Base-by-base conservation (phyloP, 768 basidiomycete genomes). In the Pisolithus marmoratus region DNA sequence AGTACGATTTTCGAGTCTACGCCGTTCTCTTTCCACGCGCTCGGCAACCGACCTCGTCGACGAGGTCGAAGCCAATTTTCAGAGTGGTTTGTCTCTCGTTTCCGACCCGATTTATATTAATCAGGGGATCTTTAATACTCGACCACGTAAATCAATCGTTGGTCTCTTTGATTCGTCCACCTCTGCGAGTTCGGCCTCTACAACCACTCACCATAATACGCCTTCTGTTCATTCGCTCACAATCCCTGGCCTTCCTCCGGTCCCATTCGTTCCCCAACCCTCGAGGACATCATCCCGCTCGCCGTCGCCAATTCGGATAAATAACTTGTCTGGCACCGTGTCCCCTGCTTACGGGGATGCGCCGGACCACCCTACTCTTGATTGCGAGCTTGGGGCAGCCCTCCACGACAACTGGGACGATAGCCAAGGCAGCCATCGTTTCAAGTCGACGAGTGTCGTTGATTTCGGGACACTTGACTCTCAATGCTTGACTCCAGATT, bases 371-470 rank as follows among this genome's bases (percentile, higher is more conserved):
- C 70, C 63, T 11, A 74, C 81, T 2, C 72, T 86, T 1, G 78
- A 79, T 50, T 75, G 74, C 48, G 84, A 87, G 64, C 72, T 90
- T 1, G 82, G 78, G 4, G 73, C 75, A 15, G 75, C 75, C 54
- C 78, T 74, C 67, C 64, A 67, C 34, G 63, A 58, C 1, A 52
- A 45, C 14, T 66, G 64, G 64, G 50, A 57, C 6, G 34, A 20
- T 14, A 65, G 66, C 47, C 59, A 65, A 15, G 66, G 62, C 19
- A 72, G 73, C 47, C 67, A 72, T 54, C 82, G 79, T 54, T 67
- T 80, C 46, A 74, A 79, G 24, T 72, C 75, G 7, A 74, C 71
- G 38, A 87, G 85, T 57, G 68, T 87, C 17, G 79, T 74, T 55
- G 77, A 79, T 53, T 61, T 84, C 46, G 70, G 71, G n/a, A 65